Evolutionary conservation across 2,329 filamentous ascomycete genomes (phyloP), one percentile per base, ranked within the genome.

Genomic region (Pyrenophora tritici-repentis): DNA sequence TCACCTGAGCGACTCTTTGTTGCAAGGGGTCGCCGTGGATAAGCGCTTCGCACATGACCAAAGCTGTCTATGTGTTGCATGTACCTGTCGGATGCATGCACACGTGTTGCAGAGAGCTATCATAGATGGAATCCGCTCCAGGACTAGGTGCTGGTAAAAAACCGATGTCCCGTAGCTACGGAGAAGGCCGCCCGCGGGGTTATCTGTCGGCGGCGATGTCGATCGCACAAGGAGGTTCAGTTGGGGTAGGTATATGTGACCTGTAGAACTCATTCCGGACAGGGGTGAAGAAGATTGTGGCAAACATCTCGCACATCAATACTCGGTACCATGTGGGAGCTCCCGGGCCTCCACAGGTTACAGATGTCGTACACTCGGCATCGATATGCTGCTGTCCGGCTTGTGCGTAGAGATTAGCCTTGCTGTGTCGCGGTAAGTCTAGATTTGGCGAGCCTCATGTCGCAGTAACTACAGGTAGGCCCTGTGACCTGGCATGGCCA

Each of bases 31-130:
- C 18, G 54, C 46, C 50, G 34, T 53, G 52, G 20, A 42, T n/a
- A 8, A 24, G 31, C 35, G 26, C 22, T 24, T 35, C 14, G 13
- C 32, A 22, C 34, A 38, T 22, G 38, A 39, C 53, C 49, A 32
- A 36, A 18, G 12, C 22, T 48, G 18, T 58, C 39, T 20, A 51
- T 20, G 31, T 50, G 54, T 33, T 33, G 37, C 17, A 46, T 22
- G 41, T 43, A 50, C 16, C 32, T 46, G 37, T 24, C 44, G 58
- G 42, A 44, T 44, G 36, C 55, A 52, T 42, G 45, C 37, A 35
- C 51, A 55, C 17, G 49, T 51, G 56, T 55, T 57, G 37, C 59
- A 58, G 26, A 38, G 31, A 42, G 31, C 38, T 49, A 51, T n/a
- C 24, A 45, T 26, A n/a, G 18, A 36, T 17, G 16, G 12, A 20